Conservation (phyloP, 306 rosid genomes). For the Sicyos baderoa region DNA sequence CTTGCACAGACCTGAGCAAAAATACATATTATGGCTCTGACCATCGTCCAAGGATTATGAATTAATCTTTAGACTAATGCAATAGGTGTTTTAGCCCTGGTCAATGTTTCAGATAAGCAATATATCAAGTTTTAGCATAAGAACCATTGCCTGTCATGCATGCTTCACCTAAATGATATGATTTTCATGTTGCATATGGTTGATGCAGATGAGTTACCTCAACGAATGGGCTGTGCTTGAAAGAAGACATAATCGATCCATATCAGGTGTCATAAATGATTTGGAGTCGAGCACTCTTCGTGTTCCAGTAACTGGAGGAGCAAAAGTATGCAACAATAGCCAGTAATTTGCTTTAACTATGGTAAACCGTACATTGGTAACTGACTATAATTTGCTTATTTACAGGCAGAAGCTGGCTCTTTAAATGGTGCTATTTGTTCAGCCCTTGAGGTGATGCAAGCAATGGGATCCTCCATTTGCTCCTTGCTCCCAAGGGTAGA, state of each 20-base stretch:
- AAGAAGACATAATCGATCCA: conserved; percentile 57
- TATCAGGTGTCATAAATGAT: conserved; percentile 79
- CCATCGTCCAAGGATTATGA: neutral
- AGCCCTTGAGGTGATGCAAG: conserved; percentile 81
- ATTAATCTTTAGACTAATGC: neutral
- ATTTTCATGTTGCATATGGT: conserved; percentile 29
- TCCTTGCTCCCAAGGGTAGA: conserved; percentile 63
- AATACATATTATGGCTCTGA: neutral
- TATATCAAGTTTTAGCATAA: neutral
- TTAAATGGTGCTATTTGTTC: conserved; percentile 80
- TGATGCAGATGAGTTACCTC: conserved; percentile 66
- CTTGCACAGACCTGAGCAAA: neutral
- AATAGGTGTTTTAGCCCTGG: neutral
- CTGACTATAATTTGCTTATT: conserved; percentile 19
- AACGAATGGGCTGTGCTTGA: conserved; percentile 82
- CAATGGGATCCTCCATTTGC: conserved; percentile 77
- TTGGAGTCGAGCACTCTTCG: conserved; percentile 92
- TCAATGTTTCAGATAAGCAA: conserved; percentile 3
- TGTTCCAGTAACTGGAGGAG: conserved; percentile 81
- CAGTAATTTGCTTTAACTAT: conserved; percentile 20
- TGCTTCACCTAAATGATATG: neutral
- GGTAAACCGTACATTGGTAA: conserved; percentile 15
- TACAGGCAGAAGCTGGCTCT: conserved; percentile 77
- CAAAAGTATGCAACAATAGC: conserved; percentile 46
- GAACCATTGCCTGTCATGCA: neutral